phyloP scores from a whole-genome alignment of 257 asterid genomes.

The Ballota nigra region DNA sequence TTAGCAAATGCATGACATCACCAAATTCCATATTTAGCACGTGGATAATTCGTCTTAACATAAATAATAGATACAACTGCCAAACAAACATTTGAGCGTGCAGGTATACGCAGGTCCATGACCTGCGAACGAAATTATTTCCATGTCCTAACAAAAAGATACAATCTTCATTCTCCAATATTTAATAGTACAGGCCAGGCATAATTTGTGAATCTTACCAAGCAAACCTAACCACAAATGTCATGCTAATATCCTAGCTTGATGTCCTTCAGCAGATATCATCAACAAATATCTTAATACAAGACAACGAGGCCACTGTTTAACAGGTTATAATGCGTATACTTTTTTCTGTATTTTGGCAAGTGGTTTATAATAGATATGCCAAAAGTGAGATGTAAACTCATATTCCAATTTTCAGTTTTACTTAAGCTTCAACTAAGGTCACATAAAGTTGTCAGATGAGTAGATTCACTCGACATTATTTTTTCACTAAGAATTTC shows the following conservation, averaged over 20 bases:
- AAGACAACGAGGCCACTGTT: background rate
- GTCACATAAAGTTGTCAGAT: background rate
- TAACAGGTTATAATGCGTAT: background rate
- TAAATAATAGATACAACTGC: background rate
- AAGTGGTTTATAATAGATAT: background rate
- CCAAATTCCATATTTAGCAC: background rate
- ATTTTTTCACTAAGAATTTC: background rate
- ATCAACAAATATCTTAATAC: background rate
- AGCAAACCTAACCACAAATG: background rate
- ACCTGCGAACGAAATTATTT: background rate
- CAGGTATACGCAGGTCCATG: background rate
- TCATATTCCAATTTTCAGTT: background rate
- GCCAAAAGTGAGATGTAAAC: background rate
- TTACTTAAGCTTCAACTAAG: background rate
- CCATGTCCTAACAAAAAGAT: background rate
- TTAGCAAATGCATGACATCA: background rate
- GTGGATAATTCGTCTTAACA: background rate
- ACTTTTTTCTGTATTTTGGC: background rate
- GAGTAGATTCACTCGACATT: background rate
- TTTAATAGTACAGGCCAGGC: background rate
- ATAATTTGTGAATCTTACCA: background rate
- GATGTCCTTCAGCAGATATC: background rate
- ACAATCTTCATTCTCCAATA: background rate
- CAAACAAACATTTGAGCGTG: conserved; percentile 1
- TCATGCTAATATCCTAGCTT: background rate